These are phyloP conservation scores for Coemansia sp. DNA, from an alignment of 192 early-diverging fungal genomes.

Conservation along the genomic window DNA sequence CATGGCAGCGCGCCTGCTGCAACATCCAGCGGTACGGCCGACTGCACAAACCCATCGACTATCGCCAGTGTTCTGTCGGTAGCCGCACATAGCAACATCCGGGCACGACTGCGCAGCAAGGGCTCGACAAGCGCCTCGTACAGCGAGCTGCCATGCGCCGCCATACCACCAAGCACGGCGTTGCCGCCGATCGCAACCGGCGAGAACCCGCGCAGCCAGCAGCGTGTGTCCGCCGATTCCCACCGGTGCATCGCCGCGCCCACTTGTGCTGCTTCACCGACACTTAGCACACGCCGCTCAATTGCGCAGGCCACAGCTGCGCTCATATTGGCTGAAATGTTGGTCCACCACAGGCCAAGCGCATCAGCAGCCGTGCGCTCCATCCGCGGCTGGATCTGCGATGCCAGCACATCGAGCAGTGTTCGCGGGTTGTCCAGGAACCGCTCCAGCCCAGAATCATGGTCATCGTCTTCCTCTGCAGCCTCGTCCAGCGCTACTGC, in stretches of 20 bases:
- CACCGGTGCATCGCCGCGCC: conserved; percentile 14
- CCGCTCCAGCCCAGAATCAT: conserved; percentile 11
- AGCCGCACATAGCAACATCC: conserved; percentile 11
- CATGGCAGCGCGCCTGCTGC: conserved; percentile 35
- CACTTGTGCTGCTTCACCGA: conserved; percentile 24
- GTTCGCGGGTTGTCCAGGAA: conserved; percentile 13
- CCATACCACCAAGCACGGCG: conserved; percentile 5
- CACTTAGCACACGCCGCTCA: conserved; percentile 5
- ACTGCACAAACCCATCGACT: conserved; percentile 17
- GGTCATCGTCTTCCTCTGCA: conserved; percentile 15
- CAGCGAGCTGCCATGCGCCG: conserved; percentile 1
- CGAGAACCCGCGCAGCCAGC: conserved; percentile 20
- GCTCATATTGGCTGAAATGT: not conserved
- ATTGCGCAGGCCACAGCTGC: conserved; percentile 10
- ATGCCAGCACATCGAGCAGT: conserved; percentile 23
- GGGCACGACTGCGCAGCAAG: conserved; percentile 22
- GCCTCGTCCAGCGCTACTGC: conserved; percentile 24
- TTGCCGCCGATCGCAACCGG: conserved; percentile 12
- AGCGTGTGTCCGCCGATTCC: conserved; percentile 5
- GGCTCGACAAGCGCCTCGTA: conserved; percentile 29
- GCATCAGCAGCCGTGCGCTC: conserved; percentile 26
- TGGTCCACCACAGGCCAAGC: conserved; percentile 36
- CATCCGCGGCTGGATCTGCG: conserved; percentile 35
- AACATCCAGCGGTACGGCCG: conserved; percentile 11
- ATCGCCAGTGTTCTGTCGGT: conserved; percentile 18